These are phyloP conservation scores for Citeromyces hawaiiensis DNA, from an alignment of 1,139 yeast genomes.

Conservation along the genomic window DNA sequence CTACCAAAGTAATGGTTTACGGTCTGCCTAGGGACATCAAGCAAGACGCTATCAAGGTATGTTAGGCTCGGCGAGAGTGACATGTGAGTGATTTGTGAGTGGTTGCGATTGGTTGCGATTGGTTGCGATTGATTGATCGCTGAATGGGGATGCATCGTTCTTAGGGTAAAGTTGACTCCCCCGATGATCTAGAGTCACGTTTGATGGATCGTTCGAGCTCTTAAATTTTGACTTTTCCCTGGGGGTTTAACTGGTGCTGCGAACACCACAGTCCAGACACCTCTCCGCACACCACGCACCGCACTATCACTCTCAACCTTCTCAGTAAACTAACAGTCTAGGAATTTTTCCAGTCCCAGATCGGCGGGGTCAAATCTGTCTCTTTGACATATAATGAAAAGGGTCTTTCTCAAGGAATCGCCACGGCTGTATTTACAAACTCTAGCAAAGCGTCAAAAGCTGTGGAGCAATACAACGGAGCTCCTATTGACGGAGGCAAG, in stretches of 20 bases:
- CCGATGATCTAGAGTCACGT: no score
- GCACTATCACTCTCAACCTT: neutral
- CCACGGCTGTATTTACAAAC: slow-evolving; percentile 66
- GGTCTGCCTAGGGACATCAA: slow-evolving; percentile 73
- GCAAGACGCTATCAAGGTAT: slow-evolving; percentile 71
- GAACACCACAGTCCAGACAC: no score
- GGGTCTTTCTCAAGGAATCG: slow-evolving; percentile 88
- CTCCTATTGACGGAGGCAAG: slow-evolving; percentile 85
- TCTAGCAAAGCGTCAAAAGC: slow-evolving; percentile 63
- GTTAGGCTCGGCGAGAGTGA: no score
- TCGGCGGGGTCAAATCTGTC: slow-evolving; percentile 73
- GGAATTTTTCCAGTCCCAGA: slow-evolving; percentile 83
- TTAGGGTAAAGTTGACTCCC: no score
- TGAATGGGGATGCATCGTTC: no score
- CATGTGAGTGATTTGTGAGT: no score
- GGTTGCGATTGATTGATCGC: no score
- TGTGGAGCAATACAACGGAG: slow-evolving; percentile 77
- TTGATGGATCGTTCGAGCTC: no score
- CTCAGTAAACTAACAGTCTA: slow-evolving; percentile 16
- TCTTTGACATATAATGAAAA: slow-evolving; percentile 71
- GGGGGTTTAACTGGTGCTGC: no score
- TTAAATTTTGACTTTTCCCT: no score
- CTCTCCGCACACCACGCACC: no score
- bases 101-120: no score
- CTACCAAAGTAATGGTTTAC: slow-evolving; percentile 64